Percentiles rank a stretch among this genome's conserved stretches.
Evolutionary conservation across 345 rosid genomes (phyloP).

Genomic region (Conringia planisiliqua): DNA sequence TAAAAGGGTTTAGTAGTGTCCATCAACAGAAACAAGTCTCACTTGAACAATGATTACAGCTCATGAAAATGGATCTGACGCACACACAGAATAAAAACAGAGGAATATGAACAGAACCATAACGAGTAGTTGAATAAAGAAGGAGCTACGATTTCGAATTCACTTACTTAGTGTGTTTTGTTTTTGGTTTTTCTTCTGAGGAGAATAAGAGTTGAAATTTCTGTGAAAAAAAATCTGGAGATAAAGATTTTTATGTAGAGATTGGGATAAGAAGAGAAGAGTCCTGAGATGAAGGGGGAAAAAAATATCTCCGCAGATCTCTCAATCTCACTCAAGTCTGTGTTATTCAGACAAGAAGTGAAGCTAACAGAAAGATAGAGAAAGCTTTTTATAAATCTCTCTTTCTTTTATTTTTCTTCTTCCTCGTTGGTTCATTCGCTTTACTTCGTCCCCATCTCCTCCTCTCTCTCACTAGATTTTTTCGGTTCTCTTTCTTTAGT

Average conservation of each 20-base stretch:
- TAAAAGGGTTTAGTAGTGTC: neutral
- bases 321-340: conserved; percentile 18
- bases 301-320: conserved; percentile 11
- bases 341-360: conserved; percentile 24
- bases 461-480: conserved; percentile 19
- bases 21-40: conserved; percentile 14
- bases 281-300: conserved; percentile 11
- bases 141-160: neutral
- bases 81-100: neutral
- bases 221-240: conserved; percentile 10
- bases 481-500: neutral
- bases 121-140: neutral
- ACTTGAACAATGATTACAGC: neutral
- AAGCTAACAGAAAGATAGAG: conserved; percentile 7
- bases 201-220: conserved; percentile 4
- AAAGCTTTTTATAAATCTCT: conserved; percentile 4
- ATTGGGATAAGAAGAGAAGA: conserved; percentile 1
- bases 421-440: conserved; percentile 19
- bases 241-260: neutral
- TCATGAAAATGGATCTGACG: conserved; percentile 25
- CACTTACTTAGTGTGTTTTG: conserved; percentile 8
- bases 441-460: neutral
- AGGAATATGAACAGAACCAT: conserved; percentile 16
- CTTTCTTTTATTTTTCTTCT: neutral
- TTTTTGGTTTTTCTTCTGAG: neutral